Evolutionary conservation across 164 flowering plant species (phyloP).

Genomic region (Tetracentron sinense): DNA sequence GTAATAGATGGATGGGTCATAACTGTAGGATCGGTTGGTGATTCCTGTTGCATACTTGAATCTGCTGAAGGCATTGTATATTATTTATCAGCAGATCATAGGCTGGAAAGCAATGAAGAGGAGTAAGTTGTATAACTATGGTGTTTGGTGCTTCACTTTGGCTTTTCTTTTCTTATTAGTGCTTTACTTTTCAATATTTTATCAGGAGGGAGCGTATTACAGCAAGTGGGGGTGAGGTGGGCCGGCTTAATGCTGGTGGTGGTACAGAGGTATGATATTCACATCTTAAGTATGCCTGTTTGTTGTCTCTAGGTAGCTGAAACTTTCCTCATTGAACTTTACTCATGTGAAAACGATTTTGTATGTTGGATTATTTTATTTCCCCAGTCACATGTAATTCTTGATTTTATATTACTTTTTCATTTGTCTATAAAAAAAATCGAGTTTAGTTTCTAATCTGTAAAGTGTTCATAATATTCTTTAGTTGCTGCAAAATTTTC

Average conservation of each 20-base stretch:
- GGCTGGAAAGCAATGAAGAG: conserved; percentile 72
- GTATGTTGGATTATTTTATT: too few relatives aligned
- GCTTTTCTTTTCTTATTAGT: too few relatives aligned
- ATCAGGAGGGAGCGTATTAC: conserved; percentile 70
- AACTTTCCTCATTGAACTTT: too few relatives aligned
- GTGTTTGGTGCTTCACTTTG: not conserved
- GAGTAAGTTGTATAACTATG: conserved; percentile 49
- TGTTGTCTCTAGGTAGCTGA: not conserved
- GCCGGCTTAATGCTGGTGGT: conserved; percentile 78
- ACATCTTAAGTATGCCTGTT: not conserved
- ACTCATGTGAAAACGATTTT: too few relatives aligned
- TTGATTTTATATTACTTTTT: too few relatives aligned
- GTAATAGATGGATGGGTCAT: conserved; percentile 82
- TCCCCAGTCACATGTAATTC: too few relatives aligned
- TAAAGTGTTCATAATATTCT: too few relatives aligned
- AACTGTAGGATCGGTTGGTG: conserved; percentile 94
- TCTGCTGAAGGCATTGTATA: conserved; percentile 73
- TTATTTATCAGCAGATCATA: conserved; percentile 81
- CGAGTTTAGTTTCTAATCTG: too few relatives aligned
- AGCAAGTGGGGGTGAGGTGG: conserved; percentile 90
- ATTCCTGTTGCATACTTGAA: conserved; percentile 88
- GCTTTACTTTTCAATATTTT: conserved; percentile 4
- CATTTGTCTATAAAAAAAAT: too few relatives aligned
- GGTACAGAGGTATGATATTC: conserved; percentile 62
- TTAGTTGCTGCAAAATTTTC: too few relatives aligned